Conservation (phyloP, 2,329 filamentous ascomycete genomes). For the Colletotrichum spaethianum region DNA sequence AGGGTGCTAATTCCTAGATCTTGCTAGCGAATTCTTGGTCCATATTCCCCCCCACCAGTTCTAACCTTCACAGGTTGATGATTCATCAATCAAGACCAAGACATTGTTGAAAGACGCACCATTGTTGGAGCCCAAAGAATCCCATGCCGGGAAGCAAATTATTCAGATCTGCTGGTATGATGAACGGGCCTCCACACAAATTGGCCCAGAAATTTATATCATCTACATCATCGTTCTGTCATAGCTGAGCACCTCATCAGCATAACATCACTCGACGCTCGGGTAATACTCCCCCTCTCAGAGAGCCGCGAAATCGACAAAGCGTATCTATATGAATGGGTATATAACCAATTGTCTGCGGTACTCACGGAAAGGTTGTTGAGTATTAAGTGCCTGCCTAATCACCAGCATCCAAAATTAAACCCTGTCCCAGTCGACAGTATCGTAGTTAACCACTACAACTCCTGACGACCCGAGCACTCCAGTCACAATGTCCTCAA, state of each 20-base stretch:
- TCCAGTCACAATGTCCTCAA: slow-evolving; percentile 2
- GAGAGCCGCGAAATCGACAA: background rate
- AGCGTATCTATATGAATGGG: background rate
- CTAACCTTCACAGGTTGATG: background rate
- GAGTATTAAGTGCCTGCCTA: background rate
- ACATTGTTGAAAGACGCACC: background rate
- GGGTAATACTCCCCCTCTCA: background rate
- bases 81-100: slow-evolving; percentile 3
- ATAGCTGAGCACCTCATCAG: slow-evolving; percentile 10
- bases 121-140: background rate
- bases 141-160: background rate
- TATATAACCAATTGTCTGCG: background rate
- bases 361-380: background rate
- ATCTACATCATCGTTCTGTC: slow-evolving; percentile 28
- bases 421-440: background rate
- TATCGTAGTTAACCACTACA: too few species aligned
- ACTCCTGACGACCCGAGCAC: background rate
- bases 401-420: background rate
- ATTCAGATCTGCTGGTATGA: background rate
- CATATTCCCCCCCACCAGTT: background rate
- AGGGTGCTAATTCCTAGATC: background rate
- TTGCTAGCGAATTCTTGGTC: background rate
- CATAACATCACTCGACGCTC: background rate
- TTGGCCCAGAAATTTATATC: background rate
- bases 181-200: background rate